Conservation (phyloP, 306 rosid species). For the Gastrolobium bilobum region DNA sequence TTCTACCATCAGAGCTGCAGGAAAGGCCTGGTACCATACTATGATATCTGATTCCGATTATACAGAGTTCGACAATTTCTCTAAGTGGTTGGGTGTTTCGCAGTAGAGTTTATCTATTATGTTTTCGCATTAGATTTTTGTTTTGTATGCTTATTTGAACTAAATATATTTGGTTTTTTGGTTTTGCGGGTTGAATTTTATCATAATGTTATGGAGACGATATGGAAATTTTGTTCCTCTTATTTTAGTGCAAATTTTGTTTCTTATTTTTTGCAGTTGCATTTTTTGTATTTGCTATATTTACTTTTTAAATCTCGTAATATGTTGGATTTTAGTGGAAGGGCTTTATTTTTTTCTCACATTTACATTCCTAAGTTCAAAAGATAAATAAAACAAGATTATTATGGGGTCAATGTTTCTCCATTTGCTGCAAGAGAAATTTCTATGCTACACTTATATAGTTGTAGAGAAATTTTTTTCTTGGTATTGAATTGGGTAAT, state of each 20-base stretch:
- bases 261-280: neutral
- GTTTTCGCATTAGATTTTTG: conserved; percentile 41
- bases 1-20: conserved; percentile 65
- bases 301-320: neutral
- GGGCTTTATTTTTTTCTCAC: no score
- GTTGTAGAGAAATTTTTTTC: no score
- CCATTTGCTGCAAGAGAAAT: no score
- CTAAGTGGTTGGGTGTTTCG: conserved; percentile 80
- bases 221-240: conserved; percentile 36
- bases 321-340: neutral
- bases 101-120: conserved; percentile 57
- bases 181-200: conserved; percentile 16
- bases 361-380: no score
- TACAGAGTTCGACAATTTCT: conserved; percentile 68
- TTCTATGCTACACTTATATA: no score
- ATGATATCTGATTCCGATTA: conserved; percentile 80
- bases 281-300: no score
- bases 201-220: conserved; percentile 33
- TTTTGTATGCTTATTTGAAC: conserved; percentile 35
- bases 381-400: no score
- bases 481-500: no score
- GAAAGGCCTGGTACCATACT: conserved; percentile 78
- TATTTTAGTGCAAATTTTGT: conserved; percentile 9
- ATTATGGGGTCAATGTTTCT: no score
- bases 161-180: conserved; percentile 6